These are phyloP conservation scores for Trichosporon faecale DNA, from an alignment of 1,284 basidiomycete genomes.

Conservation along the genomic window DNA sequence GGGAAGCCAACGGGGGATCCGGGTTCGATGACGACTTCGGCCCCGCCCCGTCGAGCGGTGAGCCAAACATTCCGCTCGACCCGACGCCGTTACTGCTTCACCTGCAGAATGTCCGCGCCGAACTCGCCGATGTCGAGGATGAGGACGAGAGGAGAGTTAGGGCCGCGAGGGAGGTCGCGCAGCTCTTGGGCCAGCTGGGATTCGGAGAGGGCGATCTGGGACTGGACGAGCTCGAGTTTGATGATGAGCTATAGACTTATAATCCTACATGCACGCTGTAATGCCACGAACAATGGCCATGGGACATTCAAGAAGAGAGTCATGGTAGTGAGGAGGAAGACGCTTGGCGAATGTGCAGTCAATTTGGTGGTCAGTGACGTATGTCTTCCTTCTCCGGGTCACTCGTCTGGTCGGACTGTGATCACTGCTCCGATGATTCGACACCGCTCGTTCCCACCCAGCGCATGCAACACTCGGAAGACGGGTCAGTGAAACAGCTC, in stretches of 20 bases:
- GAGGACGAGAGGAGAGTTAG: constrained; percentile 42
- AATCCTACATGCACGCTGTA: background rate
- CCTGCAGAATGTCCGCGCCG: constrained; percentile 41
- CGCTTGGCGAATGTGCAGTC: too few species aligned
- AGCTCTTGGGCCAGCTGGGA: constrained; percentile 37
- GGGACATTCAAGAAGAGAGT: too few species aligned
- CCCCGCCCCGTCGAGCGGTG: constrained; percentile 10
- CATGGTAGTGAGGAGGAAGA: too few species aligned
- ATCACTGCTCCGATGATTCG: too few species aligned
- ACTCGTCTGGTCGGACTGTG: too few species aligned
- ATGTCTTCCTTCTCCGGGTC: too few species aligned
- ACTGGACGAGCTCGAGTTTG: constrained; percentile 26
- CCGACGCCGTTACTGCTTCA: constrained; percentile 46
- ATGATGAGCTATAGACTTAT: constrained; percentile 8
- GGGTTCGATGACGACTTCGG: constrained; percentile 43
- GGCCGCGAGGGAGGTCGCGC: constrained; percentile 43
- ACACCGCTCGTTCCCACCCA: too few species aligned
- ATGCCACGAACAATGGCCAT: too few species aligned
- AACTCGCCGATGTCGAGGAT: constrained; percentile 37
- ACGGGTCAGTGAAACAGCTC: too few species aligned
- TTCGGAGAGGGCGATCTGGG: constrained; percentile 28
- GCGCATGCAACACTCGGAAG: too few species aligned
- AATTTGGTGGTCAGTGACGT: too few species aligned
- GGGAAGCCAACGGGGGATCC: background rate
- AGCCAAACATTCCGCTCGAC: constrained; percentile 29